Evolutionary conservation across 441 rosid species (phyloP), one percentile per base, ranked within the genome.

Genomic region (Croton laevigatus): DNA sequence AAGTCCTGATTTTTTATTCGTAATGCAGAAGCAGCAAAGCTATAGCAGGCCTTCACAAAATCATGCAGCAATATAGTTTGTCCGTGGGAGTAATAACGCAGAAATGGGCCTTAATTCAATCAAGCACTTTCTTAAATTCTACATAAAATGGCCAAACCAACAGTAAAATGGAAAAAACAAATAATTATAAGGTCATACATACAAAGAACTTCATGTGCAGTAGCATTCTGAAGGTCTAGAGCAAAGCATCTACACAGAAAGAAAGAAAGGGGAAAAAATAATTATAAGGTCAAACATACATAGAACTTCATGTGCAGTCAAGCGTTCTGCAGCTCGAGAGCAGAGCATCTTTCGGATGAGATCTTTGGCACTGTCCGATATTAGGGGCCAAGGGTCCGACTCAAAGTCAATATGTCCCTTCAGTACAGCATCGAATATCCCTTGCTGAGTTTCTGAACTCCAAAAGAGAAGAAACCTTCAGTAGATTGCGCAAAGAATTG

Each of bases 371-470:
- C 96, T 91, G 70, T 86, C 93, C 2, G 98, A 91, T 80, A 94
- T 88, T 6, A 90, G 57, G 8, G 98, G 98, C 98, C 98, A 94
- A 0, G 97, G 97, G 19, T 91, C 94, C 36, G 98, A 90, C 0
- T 92, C 88, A 5, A 94, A 94, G 81, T 94, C 97, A 2, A 94
- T 85, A 75, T 86, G 71, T 62, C 98, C 98, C 78, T 94, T 94
- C 85, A 94, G 77, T 73, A 94, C 97, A 5, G 97, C 97, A 86
- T 91, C 97, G 78, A 94, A 91, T 79, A 94, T 94, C 61, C 97
- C 98, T 80, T 91, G 97, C 60, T 91, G 97, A 68, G 98, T 90
- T 80, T 94, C 98, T 94, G 77, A 57, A 66, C 32, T 60, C 80
- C 81, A 77, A 60, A 68, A 48, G 17, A 64, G 68, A 68, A 44